Evolutionary conservation across 2,329 filamentous ascomycete genomes (phyloP), one percentile per base, ranked within the genome.

Genomic region (Davidsoniella neocaledoniae): DNA sequence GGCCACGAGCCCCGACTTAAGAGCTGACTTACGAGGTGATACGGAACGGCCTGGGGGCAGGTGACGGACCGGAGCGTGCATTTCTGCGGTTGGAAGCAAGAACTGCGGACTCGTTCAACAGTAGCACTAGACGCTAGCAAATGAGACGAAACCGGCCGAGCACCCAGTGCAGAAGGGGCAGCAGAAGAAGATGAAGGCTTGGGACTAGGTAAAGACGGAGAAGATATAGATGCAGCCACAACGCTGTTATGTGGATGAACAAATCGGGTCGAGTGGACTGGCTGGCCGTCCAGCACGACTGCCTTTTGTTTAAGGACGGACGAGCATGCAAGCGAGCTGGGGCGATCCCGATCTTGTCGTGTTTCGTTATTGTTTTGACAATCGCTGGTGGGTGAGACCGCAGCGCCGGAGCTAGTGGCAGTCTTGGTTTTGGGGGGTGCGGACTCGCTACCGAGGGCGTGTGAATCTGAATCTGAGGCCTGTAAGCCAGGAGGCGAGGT

Each of bases 11-110:
- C 78, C 70, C 8, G 29, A 33, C 60, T 88, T 88, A 54, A 88
- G 59, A 1, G 83, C 83, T 1, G 83, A 86, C 61, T 90, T 90
- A 43, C 78, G 77, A 8, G 84, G 84, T 0, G 83, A 87, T 9
- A 83, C 67, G 4, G 83, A 85, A 44, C 84, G 73, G 26, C 77
- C 68, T 19, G 81, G 79, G 5, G 83, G 84, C 25, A 54, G 43
- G 23, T 55, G 54, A 38, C 50, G 53, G 38, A 51, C 41, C 4
- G 50, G 51, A 16, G 51, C 36, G 19, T 29, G 29, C 23, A 55
- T 52, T 17, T 49, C 39, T 16, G 45, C 16, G 17, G n/a, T 37
- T 10, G 26, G 38, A 25, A 16, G 19, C 23, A 16, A 29, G 4
- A 16, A 17, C 26, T 7, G 44, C 23, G 8, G 26, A 33, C 29